phyloP scores from a whole-genome alignment of 192 early-diverging fungal genomes.

The Endogone sp. region DNA sequence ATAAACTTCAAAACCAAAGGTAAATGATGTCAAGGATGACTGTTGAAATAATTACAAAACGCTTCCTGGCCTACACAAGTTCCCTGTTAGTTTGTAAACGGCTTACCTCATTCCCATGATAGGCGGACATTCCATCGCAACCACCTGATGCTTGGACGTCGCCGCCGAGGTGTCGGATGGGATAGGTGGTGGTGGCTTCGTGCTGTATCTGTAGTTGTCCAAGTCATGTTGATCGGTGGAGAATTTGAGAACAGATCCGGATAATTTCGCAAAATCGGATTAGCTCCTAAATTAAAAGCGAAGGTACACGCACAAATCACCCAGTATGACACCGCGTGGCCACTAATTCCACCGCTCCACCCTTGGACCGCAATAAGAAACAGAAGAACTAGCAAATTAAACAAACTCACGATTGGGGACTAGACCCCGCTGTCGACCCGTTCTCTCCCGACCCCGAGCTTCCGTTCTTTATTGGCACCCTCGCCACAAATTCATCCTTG shows the following conservation, averaged over 20 bases:
- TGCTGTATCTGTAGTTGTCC: constrained; percentile 16
- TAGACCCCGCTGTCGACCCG: constrained; percentile 6
- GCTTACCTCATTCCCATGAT: constrained; percentile 20
- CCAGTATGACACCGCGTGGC: too few relatives aligned
- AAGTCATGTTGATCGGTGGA: background rate
- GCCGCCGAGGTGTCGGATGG: constrained; percentile 16
- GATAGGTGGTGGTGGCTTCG: constrained; percentile 29
- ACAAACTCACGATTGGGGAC: constrained; percentile 7
- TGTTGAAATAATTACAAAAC: too few relatives aligned
- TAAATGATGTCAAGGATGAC: too few relatives aligned
- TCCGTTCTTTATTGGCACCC: constrained; percentile 28
- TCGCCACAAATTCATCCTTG: constrained; percentile 32
- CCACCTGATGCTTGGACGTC: constrained; percentile 4
- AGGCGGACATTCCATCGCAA: constrained; percentile 14
- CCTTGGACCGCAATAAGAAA: constrained; percentile 1
- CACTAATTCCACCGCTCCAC: too few relatives aligned
- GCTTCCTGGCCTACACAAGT: too few relatives aligned
- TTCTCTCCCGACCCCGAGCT: constrained; percentile 10
- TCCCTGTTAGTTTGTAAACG: too few relatives aligned
- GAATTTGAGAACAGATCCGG: background rate
- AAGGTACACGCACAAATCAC: too few relatives aligned
- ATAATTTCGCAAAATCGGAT: background rate
- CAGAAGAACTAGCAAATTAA: background rate
- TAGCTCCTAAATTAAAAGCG: too few relatives aligned
- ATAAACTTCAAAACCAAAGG: too few relatives aligned